Evolutionary conservation across 495 filamentous ascomycete genomes (phyloP), one percentile per base, ranked within the genome.

Genomic region (Aspergillus sparsus): DNA sequence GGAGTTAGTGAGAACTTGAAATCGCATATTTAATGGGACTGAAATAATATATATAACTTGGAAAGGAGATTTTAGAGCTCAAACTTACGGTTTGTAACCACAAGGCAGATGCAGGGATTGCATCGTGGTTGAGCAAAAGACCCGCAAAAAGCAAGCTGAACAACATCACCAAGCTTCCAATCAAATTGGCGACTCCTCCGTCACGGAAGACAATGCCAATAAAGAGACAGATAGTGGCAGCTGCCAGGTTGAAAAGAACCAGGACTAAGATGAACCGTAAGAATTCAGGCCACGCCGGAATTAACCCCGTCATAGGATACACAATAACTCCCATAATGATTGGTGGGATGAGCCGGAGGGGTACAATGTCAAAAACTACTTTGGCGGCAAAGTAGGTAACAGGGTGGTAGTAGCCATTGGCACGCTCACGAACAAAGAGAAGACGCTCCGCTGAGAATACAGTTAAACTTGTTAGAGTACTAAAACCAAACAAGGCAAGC

Each of bases 221-320:
- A 70, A 99, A 98, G 5, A 99, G 80, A 69, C 90, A 97, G 58
- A 99, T 94, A 35, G 86, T 88, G 1, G 94, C 89, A 0, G 94
- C 94, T 0, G 95, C 92, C 15, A 99, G 78, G 71, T 98, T 99
- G 77, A 99, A 99, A 32, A 99, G 85, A 5, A 97, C 89, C 36
- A 99, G 78, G 31, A 97, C 89, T 7, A 98, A 80, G 65, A 98
- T 83, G 68, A 97, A 99, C 57, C 89, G 89, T 65, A 94, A 80
- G 72, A 99, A 99, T 66, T 95, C 86, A 10, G 85, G 81, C 78
- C 85, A 87, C 50, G 90, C 87, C 5, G 93, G 82, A 41, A 93
- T 87, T 8, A 99, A 80, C n/a, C 94, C 94, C 0, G 93, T 91
- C 95, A 99, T 99, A 1, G 94, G 94, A 73, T 99, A 99, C 27